Conservation (phyloP, 2,329 filamentous ascomycete genomes). For the Thelonectria blattea region DNA sequence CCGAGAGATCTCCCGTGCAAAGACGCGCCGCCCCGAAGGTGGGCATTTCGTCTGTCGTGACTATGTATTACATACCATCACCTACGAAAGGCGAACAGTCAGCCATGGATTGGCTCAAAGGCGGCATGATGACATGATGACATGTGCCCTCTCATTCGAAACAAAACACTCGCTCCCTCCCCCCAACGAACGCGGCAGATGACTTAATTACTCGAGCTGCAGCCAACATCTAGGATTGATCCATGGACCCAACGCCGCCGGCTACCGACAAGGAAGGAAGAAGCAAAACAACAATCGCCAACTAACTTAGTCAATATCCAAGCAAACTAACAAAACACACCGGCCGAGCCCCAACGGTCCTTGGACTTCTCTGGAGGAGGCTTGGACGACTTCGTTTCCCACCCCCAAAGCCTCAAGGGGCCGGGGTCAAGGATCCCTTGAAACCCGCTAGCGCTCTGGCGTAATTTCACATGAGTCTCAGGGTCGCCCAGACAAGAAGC, state of each 20-base stretch:
- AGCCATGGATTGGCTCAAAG: too few relatives aligned
- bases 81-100: too few relatives aligned
- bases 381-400: constrained; percentile 12
- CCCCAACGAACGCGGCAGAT: too few relatives aligned
- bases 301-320: not conserved
- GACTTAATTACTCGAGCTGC: too few relatives aligned
- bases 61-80: too few relatives aligned
- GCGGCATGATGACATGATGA: too few relatives aligned
- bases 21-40: constrained; percentile 1
- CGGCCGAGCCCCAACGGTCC: not conserved
- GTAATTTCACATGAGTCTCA: constrained; percentile 58
- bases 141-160: too few relatives aligned
- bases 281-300: constrained; percentile 5
- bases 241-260: constrained; percentile 9
- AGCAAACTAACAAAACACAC: not conserved
- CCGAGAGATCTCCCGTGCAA: constrained; percentile 39
- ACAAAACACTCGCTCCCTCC: too few relatives aligned
- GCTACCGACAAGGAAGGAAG: not conserved
- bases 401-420: not conserved
- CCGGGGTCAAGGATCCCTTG: constrained; percentile 48
- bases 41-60: constrained; percentile 8
- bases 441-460: constrained; percentile 59
- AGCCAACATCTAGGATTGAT: not conserved
- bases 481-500: constrained; percentile 38
- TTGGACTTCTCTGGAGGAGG: too few relatives aligned